A percentile compares a stretch with the other conserved stretches of the same genome.
phyloP scores from a whole-genome alignment of 306 rosid species.

The Clitoria ternatea region DNA sequence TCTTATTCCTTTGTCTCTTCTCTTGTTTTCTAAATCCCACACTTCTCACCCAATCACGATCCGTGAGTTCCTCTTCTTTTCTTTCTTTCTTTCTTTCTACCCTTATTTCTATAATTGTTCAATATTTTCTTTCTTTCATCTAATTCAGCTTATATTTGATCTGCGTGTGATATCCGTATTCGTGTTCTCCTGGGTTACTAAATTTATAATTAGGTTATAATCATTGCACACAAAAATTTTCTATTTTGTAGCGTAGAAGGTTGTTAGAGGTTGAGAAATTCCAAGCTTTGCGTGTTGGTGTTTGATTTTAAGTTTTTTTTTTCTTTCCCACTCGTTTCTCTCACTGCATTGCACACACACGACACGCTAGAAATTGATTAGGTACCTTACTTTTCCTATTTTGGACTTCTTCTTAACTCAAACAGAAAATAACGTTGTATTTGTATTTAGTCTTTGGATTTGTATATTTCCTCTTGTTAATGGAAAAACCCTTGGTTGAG shows the following conservation, averaged over 20 bases:
- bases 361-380: not conserved
- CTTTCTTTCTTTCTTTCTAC: not conserved
- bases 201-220: not conserved
- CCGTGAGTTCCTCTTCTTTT: constrained; percentile 22
- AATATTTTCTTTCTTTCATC: not conserved
- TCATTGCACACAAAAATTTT: not conserved
- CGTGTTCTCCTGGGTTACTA: not conserved
- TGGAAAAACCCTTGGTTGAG: not conserved
- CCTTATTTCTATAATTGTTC: not conserved
- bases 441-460: not conserved
- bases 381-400: not conserved
- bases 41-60: not conserved
- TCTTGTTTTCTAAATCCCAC: not conserved
- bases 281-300: not conserved
- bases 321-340: not conserved
- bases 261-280: not conserved
- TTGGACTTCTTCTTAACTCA: not conserved
- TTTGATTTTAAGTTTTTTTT: not conserved
- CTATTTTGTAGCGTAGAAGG: not conserved
- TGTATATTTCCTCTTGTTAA: not conserved
- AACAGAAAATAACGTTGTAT: not conserved
- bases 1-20: constrained; percentile 9
- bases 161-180: not conserved
- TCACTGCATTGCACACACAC: not conserved
- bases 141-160: not conserved